Evolutionary conservation across 495 filamentous ascomycete species (phyloP), one percentile per base, ranked within the genome.

Genomic region (Penicillium salamii): DNA sequence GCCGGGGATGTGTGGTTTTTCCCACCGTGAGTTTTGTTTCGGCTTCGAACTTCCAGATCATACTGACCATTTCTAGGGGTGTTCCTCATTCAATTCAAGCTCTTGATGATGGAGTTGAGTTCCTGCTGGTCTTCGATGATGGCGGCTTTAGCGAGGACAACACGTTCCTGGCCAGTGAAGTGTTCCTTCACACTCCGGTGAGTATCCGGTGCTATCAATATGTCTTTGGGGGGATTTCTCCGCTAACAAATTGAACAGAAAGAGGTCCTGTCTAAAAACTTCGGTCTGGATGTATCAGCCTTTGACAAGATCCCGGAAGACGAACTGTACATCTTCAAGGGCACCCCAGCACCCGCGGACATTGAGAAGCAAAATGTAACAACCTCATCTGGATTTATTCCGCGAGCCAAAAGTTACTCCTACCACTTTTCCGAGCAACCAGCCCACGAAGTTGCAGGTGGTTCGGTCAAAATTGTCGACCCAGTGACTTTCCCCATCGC

Each of bases 1-100:
- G 78, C 77, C 6, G 85, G 85, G 14, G 85, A 88, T 63, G 79
- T 88, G 11, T 88, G 84, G 85, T 88, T 80, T 55, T 87, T 88
- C 65, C 83, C 84, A 14, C 65, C 76, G 61, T 71, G 32, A 44
- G 65, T 47, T 17, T 39, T 29, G 13, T n/a, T 7, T 42, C 5
- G 12, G 5, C 3, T 13, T 9, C 9, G 12, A 18, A 9, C 9
- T 37, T 2, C 14, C 7, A 14, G 36, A 11, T 11, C 7, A 23
- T 11, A 32, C 12, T 18, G 21, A 7, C n/a, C 5, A 0, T 26
- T 4, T 26, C 13, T 37, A 74, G 70, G 3, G 85, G 86, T 12
- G 66, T 86, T 18, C 85, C 86, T 6, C 86, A 88, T 54, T 81
- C 76, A 5, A 76, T 89, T 29, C 85, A 89, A 63, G 86, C 78